Base-by-base conservation (phyloP, 2,329 filamentous ascomycete species). In the Monosporascus sp. region DNA sequence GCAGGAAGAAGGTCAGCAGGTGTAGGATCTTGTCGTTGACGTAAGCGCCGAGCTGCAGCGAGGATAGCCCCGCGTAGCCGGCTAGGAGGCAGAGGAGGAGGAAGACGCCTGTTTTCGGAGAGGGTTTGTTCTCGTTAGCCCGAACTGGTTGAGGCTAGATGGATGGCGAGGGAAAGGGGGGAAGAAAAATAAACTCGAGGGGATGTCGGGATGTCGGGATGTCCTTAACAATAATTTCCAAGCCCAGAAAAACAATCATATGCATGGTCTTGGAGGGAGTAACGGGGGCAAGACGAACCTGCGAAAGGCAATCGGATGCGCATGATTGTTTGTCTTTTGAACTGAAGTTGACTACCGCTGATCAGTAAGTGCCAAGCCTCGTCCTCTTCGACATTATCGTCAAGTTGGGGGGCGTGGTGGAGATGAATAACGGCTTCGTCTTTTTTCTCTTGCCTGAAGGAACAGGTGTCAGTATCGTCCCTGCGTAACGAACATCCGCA, bases 1-100 rank as follows among this genome's bases (percentile, higher is more conserved):
- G 81, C 60, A 90, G 68, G 78, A 97, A 96, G 77, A 99, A 97
- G 63, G 89, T 92, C 54, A 91, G 57, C 62, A 89, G 80, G 72
- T 97, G 94, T 27, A 97, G 80, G 65, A 88, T 76, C 72, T 99
- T 97, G 80, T 97, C 92, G 76, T 95, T 91, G 68, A 93, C 81
- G 64, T 78, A 69, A 56, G 72, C 62, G 57, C 73, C 73, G 60
- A 83, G 65, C 59, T 84, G 79, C 51, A 84, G 68, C 39, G 79
- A 74, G 34, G 89, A 85, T 52, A 97, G 86, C 60, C 91, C 91
- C 57, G 86, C 80, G 68, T 93, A 95, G 57, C 83, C 91, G 55
- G 89, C 84, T 51, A 89, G 72, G 55, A 96, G 77, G 60, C 91
- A 76, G 62, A 97, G 82, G 57, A 82, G 68, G 71, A 83, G 71